Evolutionary conservation across 371 early-diverging fungal species (phyloP).

Genomic region (Actinomucor elegans): DNA sequence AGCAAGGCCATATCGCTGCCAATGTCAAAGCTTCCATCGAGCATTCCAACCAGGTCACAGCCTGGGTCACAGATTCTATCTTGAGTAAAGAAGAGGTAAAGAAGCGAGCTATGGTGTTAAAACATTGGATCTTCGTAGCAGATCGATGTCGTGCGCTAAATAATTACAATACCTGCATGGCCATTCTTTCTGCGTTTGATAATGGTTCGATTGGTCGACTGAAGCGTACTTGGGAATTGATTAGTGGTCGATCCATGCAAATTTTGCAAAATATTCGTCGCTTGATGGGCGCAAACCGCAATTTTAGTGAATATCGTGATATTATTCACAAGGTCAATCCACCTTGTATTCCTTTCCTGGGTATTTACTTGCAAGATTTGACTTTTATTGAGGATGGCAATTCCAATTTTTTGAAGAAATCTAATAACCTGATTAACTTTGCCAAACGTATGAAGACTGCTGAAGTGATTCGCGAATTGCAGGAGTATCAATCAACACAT

Average conservation of each 20-base stretch:
- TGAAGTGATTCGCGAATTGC: constrained; percentile 86
- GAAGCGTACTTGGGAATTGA: constrained; percentile 80
- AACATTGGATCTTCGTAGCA: constrained; percentile 83
- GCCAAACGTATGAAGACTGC: constrained; percentile 85
- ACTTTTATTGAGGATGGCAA: constrained; percentile 95
- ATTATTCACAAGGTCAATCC: constrained; percentile 80
- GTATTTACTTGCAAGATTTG: constrained; percentile 85
- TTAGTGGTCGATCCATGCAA: constrained; percentile 45
- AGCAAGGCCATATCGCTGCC: constrained; percentile 46
- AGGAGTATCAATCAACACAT: constrained; percentile 81
- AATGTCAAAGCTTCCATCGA: constrained; percentile 69
- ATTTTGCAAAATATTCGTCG: constrained; percentile 52
- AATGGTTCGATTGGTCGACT: constrained; percentile 86
- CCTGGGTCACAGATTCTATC: constrained; percentile 88
- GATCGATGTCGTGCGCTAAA: constrained; percentile 52
- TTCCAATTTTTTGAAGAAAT: constrained; percentile 49
- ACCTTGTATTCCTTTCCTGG: constrained; percentile 92
- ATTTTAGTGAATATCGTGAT: constrained; percentile 84
- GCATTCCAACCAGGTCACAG: constrained; percentile 74
- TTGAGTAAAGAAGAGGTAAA: constrained; percentile 78
- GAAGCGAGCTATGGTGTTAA: constrained; percentile 71
- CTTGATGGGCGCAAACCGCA: constrained; percentile 76
- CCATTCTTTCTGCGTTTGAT: constrained; percentile 83
- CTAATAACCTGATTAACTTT: constrained; percentile 82
- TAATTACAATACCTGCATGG: constrained; percentile 89